These are phyloP conservation scores for Eucalyptus erythrocorys DNA, from an alignment of 345 rosid species.

Conservation along the genomic window DNA sequence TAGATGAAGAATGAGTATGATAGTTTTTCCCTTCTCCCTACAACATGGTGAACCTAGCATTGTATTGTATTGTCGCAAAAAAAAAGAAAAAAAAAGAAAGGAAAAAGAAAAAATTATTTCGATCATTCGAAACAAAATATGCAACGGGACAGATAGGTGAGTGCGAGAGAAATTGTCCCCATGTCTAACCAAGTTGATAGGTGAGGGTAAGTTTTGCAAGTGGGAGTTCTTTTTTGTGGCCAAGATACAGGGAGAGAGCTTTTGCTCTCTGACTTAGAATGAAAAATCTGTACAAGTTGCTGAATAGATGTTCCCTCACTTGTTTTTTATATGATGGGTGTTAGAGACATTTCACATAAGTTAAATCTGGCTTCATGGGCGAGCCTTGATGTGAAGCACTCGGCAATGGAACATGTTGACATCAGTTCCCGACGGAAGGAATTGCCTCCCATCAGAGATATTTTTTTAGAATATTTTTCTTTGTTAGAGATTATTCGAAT, in stretches of 20 bases:
- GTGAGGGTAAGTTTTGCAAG: neutral
- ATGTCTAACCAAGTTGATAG: neutral
- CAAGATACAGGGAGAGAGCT: neutral
- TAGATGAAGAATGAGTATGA: neutral
- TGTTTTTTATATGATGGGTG: neutral
- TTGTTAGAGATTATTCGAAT: neutral
- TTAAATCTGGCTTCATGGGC: neutral
- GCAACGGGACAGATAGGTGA: neutral
- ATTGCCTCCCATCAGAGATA: neutral
- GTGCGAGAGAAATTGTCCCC: neutral
- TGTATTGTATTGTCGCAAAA: neutral
- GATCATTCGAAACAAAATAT: too few relatives aligned
- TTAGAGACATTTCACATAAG: neutral
- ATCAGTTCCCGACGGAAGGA: neutral
- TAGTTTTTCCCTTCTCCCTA: too few relatives aligned
- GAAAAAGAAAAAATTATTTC: too few relatives aligned
- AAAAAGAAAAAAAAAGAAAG: too few relatives aligned
- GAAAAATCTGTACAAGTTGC: neutral
- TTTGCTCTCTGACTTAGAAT: neutral
- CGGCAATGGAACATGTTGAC: slow-evolving; percentile 3
- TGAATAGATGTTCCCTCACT: neutral
- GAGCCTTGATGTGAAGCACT: neutral
- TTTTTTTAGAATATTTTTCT: too few relatives aligned
- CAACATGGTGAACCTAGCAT: neutral
- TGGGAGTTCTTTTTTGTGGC: neutral